Evolutionary conservation across 2,329 filamentous ascomycete species (phyloP).

Genomic region (Pseudogymnoascus sp.): DNA sequence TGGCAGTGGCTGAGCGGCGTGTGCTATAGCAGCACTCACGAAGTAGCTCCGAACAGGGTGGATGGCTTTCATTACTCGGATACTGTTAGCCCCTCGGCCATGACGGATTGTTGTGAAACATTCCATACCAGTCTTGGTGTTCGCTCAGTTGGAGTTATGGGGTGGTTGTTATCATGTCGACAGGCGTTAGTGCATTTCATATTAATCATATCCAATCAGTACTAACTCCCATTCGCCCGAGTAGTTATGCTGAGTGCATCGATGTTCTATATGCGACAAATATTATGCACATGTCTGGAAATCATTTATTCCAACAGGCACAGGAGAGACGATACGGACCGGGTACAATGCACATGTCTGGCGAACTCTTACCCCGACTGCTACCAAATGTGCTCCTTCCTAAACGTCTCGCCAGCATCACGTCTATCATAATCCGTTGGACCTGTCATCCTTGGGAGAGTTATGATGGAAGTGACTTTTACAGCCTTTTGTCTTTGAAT

Average conservation of each 20-base stretch:
- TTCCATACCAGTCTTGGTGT: not conserved
- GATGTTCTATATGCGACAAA: not conserved
- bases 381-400: not conserved
- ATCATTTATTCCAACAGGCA: not conserved
- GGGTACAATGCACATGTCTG: not conserved
- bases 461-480: not conserved
- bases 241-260: not conserved
- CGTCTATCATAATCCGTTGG: not conserved
- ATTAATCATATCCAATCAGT: not conserved
- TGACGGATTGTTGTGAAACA: not conserved
- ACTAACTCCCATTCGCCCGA: not conserved
- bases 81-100: not conserved
- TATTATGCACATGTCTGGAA: not conserved
- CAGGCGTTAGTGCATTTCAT: constrained; percentile 6
- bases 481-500: not conserved
- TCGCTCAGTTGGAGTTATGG: not conserved
- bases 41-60: not conserved
- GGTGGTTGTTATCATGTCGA: not conserved
- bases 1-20: not conserved
- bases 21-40: not conserved
- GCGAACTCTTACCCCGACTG: not conserved
- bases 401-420: not conserved
- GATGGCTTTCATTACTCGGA: not conserved
- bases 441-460: not conserved
- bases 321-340: not conserved